Evolutionary conservation across 306 rosid genomes (phyloP).

Genomic region (Phaseolus lunatus): DNA sequence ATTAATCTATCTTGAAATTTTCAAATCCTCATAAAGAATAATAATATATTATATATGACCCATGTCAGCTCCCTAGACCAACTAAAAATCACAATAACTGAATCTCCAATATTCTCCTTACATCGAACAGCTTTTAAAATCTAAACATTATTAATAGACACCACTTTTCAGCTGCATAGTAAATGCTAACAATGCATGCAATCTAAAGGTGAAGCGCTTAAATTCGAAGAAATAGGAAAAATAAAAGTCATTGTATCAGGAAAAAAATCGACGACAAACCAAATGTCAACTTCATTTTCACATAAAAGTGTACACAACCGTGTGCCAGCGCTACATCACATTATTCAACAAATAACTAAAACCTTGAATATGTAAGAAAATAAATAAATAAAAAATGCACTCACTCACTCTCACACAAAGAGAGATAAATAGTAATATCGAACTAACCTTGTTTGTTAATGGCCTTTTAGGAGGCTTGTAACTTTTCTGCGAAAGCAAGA

Average conservation of each 20-base stretch:
- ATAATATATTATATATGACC: conserved; percentile 18
- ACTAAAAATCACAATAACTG: conserved; percentile 27
- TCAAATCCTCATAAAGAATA: conserved; percentile 28
- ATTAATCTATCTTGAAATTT: conserved; percentile 24
- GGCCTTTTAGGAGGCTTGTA: conserved; percentile 98
- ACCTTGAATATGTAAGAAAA: not conserved
- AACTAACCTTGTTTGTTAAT: conserved; percentile 78
- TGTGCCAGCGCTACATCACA: conserved; percentile 25
- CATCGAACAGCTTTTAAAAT: conserved; percentile 15
- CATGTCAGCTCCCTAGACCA: conserved; percentile 31
- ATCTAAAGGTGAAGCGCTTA: not conserved
- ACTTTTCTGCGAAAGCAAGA: conserved; percentile 93
- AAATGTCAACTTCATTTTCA: conserved; percentile 15
- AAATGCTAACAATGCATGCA: conserved; percentile 15
- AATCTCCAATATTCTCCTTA: conserved; percentile 31
- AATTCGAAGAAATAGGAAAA: conserved; percentile 33
- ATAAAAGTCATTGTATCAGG: conserved; percentile 13
- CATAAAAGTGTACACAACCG: not conserved
- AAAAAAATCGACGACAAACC: not conserved
- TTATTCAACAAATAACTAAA: conserved; percentile 8
- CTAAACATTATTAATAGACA: conserved; percentile 19
- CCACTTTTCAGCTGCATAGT: not conserved
- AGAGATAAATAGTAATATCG: not conserved
- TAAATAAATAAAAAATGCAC: not conserved
- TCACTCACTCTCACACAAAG: not conserved